phyloP scores from a whole-genome alignment of 805 yeast species.

The Wickerhamomyces canadensis region DNA sequence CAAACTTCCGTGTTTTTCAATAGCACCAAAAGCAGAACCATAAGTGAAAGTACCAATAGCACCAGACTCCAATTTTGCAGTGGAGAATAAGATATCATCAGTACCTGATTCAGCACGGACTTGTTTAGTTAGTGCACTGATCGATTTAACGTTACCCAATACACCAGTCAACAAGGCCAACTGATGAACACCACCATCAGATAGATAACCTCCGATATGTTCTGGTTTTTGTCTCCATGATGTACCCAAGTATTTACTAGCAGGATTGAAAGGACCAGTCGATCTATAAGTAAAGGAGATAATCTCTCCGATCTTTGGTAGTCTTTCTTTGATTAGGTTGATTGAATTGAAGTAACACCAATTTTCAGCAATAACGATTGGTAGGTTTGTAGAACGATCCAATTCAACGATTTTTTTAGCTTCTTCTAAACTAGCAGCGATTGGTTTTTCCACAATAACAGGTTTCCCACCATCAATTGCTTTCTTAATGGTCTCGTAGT shows the following conservation, averaged over 20 bases:
- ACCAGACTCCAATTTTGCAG: constrained; percentile 76
- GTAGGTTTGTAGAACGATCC: constrained; percentile 54
- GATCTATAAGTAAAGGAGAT: constrained; percentile 67
- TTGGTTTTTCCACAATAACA: constrained; percentile 81
- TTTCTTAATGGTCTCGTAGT: constrained; percentile 58
- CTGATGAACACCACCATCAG: constrained; percentile 97
- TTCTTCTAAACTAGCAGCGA: constrained; percentile 78
- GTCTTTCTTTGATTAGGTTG: constrained; percentile 43
- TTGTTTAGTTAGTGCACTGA: constrained; percentile 76
- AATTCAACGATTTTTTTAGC: constrained; percentile 75
- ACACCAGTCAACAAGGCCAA: constrained; percentile 79
- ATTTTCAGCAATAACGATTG: constrained; percentile 78
- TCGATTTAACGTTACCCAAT: constrained; percentile 65
- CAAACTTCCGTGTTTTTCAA: constrained; percentile 61
- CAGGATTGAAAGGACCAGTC: constrained; percentile 64
- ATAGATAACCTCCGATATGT: constrained; percentile 87
- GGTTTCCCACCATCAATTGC: constrained; percentile 77
- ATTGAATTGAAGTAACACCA: constrained; percentile 73
- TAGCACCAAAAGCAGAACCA: constrained; percentile 58
- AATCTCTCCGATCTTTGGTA: constrained; percentile 67
- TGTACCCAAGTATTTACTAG: constrained; percentile 60
- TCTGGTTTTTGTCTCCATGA: constrained; percentile 87
- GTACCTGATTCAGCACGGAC: constrained; percentile 72
- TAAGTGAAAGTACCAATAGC: constrained; percentile 38
- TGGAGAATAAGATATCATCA: constrained; percentile 74